Evolutionary conservation across 176 grass and related monocot genomes (phyloP), one percentile per base, ranked within the genome.

Genomic region (Ensete ventricosum): DNA sequence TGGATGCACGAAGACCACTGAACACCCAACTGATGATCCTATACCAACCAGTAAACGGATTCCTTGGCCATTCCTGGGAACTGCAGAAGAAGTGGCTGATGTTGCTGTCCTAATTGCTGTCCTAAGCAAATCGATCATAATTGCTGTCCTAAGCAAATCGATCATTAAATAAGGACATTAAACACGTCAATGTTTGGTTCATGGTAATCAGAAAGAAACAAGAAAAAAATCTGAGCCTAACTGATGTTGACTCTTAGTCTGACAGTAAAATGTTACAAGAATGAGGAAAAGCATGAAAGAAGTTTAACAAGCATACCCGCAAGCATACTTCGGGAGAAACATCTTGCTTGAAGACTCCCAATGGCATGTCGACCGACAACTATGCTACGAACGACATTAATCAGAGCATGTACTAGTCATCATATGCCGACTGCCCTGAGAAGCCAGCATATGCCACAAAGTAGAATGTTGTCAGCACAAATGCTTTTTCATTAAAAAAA

Each of bases 371-470:
- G 71, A 99, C 91, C 22, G 91, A 91, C 54, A 99, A 82, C 0
- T 90, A 99, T 53, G 95, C 94, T 65, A 99, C 86, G 90, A 67
- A 99, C 82, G 52, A 99, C 88, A 76, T 99, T 99, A 77, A 99
- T 74, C 94, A 82, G 53, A 94, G 80, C 91, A 99, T 94, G 84
- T 91, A 94, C 95, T 91, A 99, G 81, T 99, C 95, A 86, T 99
- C 91, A 64, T 99, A 99, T 67, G 91, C 88, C 71, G 95, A 91
- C 71, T 99, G 95, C 16, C 95, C 95, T 73, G 95, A 99, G 79
- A 99, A 99, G 67, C 82, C 91, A 26, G 95, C 86, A 72, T 82
- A 99, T 55, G 95, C 88, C 67, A 91, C 91, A 63, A 94, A 99
- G 76, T 91, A 99, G 92, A 99, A 99, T 85, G 94, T 91, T 27